A percentile compares a stretch with the other conserved stretches of the same genome.
Evolutionary conservation across 768 basidiomycete genomes (phyloP).

Genomic region (Lepiota brunneoincarnata): DNA sequence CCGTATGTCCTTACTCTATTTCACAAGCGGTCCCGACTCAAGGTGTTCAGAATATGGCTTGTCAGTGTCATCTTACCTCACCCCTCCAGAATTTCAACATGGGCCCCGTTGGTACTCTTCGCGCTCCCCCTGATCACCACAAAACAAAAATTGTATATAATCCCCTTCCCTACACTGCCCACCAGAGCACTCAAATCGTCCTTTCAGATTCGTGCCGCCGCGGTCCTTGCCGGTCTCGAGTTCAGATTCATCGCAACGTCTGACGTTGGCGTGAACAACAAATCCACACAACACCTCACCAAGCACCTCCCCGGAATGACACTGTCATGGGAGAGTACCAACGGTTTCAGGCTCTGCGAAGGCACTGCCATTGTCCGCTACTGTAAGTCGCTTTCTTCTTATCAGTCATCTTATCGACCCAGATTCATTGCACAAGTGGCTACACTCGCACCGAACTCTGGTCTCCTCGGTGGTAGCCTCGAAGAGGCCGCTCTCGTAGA

Average conservation of each 20-base stretch:
- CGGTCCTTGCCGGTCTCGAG: conserved; percentile 57
- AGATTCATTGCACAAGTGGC: conserved; percentile 56
- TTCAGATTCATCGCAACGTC: conserved; percentile 53
- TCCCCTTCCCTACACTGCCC: not conserved
- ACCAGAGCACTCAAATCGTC: not conserved
- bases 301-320: conserved; percentile 86
- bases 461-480: conserved; percentile 62
- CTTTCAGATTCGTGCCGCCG: conserved; percentile 49
- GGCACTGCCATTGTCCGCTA: conserved; percentile 80
- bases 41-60: too few species aligned
- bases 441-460: conserved; percentile 69
- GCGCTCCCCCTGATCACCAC: conserved; percentile 4
- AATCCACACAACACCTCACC: conserved; percentile 60
- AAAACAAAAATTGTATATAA: conserved; percentile 18
- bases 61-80: too few species aligned
- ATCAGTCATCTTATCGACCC: conserved; percentile 33
- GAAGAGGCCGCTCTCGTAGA: conserved; percentile 76
- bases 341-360: conserved; percentile 83
- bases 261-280: conserved; percentile 63
- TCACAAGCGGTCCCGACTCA: too few species aligned
- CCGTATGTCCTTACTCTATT: too few species aligned
- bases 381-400: conserved; percentile 54
- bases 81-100: conserved; percentile 2
- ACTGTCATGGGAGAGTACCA: conserved; percentile 73
- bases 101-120: conserved; percentile 17